These are phyloP conservation scores for Orychophragmus violaceus DNA, from an alignment of 345 rosid species.

Conservation along the genomic window DNA sequence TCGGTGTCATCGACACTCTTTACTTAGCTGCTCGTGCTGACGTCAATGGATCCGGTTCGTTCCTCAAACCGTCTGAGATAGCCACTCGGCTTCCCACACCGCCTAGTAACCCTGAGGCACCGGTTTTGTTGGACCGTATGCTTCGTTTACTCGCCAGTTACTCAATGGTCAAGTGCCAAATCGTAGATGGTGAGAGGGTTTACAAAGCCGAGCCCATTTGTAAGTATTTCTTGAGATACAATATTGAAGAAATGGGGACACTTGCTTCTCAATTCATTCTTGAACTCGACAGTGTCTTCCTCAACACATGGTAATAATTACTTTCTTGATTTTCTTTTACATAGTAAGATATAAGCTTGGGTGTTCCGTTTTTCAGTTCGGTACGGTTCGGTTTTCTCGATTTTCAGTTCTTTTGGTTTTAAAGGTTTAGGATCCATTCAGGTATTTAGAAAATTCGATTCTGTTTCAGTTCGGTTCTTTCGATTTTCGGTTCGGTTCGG, in stretches of 20 bases:
- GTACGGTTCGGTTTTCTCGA: too few species aligned
- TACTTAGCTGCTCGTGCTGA: constrained; percentile 3
- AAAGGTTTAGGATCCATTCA: too few species aligned
- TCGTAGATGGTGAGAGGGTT: constrained; percentile 2
- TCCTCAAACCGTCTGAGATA: constrained; percentile 17
- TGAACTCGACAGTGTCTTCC: constrained; percentile 12
- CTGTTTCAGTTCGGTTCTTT: too few species aligned
- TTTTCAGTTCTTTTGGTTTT: too few species aligned
- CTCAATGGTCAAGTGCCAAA: constrained; percentile 15
- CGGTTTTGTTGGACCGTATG: constrained; percentile 23
- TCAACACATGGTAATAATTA: constrained; percentile 14
- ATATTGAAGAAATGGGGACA: constrained; percentile 10
- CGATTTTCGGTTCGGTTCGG: too few species aligned
- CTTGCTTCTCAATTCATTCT: constrained; percentile 20
- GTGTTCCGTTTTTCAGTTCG: too few species aligned
- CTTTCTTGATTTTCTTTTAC: neutral
- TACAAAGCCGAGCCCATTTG: constrained; percentile 17
- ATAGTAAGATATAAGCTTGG: too few species aligned
- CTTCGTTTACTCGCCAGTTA: constrained; percentile 22
- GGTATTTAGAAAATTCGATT: too few species aligned
- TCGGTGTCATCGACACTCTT: constrained; percentile 23
- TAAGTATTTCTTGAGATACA: constrained; percentile 11
- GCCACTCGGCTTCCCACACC: constrained; percentile 3
- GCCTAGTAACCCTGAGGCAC: constrained; percentile 25
- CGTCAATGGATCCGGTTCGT: neutral